Evolutionary conservation across 139 green algal genomes (phyloP), one percentile per base, ranked within the genome.

Genomic region (Chlorella vulgaris): DNA sequence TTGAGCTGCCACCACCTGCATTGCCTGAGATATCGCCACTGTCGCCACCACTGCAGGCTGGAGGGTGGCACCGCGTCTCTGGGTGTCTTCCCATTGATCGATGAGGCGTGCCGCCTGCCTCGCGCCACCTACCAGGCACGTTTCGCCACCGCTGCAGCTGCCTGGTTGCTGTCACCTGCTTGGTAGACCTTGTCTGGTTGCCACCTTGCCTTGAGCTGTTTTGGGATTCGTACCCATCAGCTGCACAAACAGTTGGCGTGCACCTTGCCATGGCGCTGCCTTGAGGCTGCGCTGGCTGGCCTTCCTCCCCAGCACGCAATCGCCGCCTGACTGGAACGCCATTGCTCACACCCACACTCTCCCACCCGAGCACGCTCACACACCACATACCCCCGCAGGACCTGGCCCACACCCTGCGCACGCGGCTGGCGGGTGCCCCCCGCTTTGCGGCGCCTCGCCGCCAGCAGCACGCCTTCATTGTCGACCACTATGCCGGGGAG

Each of bases 1-100:
- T n/a, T n/a, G n/a, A n/a, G n/a, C n/a, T n/a, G n/a, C n/a, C n/a
- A n/a, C n/a, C n/a, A n/a, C n/a, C n/a, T n/a, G n/a, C n/a, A n/a
- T n/a, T n/a, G n/a, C n/a, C n/a, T n/a, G n/a, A n/a, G n/a, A n/a
- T n/a, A n/a, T n/a, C n/a, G n/a, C n/a, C n/a, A n/a, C n/a, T n/a
- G n/a, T n/a, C n/a, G 36, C 22, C 38, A 31, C 24, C 3, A 22
- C 31, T 53, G 51, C 51, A 79, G 73, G 24, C 53, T 79, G 38
- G 74, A 70, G 63, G 77, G 63, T 33, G 77, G 61, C 18, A 29
- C 39, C 26, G 74, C 35, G 40, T 21, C 33, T 19, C 81, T 94
- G 62, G 96, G 96, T 36, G 94, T 99, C 68, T 93, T 99, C 75
- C 86, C 93, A 13, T 84, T 98, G 5, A 90, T 99, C 60, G 96